phyloP scores from a whole-genome alignment of 805 yeast species.

The Hanseniaspora guilliermondii region DNA sequence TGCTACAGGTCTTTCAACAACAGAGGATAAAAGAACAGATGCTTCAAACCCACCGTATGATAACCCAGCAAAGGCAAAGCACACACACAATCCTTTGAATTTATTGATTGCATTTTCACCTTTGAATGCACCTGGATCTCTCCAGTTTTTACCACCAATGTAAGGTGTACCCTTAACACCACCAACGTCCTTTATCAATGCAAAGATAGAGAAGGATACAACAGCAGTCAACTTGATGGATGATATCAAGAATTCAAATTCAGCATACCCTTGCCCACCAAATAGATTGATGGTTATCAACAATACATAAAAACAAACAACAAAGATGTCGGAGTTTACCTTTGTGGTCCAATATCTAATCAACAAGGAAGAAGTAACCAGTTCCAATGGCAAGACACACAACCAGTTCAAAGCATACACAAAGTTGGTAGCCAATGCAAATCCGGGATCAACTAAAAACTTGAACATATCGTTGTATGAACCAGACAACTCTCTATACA shows the following conservation, averaged over 20 bases:
- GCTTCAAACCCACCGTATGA: conserved; percentile 52
- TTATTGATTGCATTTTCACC: conserved; percentile 31
- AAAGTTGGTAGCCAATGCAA: conserved; percentile 66
- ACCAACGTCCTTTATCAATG: conserved; percentile 42
- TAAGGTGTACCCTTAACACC: conserved; percentile 42
- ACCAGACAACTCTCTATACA: conserved; percentile 50
- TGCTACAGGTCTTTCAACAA: conserved; percentile 36
- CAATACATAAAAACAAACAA: conserved; percentile 42
- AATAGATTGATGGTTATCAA: conserved; percentile 38
- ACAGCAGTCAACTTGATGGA: conserved; percentile 46
- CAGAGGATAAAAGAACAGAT: conserved; percentile 39
- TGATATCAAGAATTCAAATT: conserved; percentile 54
- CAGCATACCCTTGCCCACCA: conserved; percentile 52
- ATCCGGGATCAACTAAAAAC: conserved; percentile 51
- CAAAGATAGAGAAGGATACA: conserved; percentile 47
- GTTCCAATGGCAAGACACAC: conserved; percentile 52
- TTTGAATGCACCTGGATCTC: conserved; percentile 41
- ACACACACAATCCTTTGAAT: conserved; percentile 43
- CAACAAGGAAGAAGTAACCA: conserved; percentile 50
- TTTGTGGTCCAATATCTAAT: conserved; percentile 40
- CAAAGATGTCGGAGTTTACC: conserved; percentile 45
- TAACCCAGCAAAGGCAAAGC: conserved; percentile 45
- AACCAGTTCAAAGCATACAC: conserved; percentile 55
- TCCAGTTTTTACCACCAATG: conserved; percentile 42
- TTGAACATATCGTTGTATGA: conserved; percentile 49